Percentiles rank a stretch among this genome's conserved stretches.
Conservation (phyloP, 2,329 filamentous ascomycete genomes). For the Trichoderma pleuroti region DNA sequence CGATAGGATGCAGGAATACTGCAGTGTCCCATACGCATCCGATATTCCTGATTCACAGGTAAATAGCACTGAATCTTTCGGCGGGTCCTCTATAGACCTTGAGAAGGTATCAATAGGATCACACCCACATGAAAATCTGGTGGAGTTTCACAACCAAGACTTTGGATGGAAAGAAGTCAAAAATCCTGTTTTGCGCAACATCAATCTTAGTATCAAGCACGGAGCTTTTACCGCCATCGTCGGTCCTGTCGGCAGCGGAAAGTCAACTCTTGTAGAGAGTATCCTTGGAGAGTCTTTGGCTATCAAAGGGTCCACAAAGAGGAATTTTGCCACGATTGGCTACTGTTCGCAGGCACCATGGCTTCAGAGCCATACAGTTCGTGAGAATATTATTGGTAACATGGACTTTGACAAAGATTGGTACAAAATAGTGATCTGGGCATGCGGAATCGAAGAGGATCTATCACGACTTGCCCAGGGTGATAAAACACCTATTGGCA, state of each 20-base stretch:
- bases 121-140: neutral
- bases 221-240: neutral
- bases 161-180: neutral
- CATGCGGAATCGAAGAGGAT: neutral
- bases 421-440: neutral
- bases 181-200: neutral
- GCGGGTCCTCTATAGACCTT: neutral
- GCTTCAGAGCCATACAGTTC: neutral
- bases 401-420: neutral
- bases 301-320: neutral
- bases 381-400: neutral
- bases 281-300: neutral
- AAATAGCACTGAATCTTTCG: neutral
- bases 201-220: neutral
- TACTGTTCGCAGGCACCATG: neutral
- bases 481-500: neutral
- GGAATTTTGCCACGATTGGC: neutral
- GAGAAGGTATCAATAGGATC: neutral
- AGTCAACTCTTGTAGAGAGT: neutral
- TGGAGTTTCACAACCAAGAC: neutral
- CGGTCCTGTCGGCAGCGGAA: neutral
- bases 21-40: neutral
- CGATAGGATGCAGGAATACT: neutral
- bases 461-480: neutral
- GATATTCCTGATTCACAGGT: neutral